Percentiles rank a stretch among this genome's conserved stretches.
Conservation (phyloP, 2,329 filamentous ascomycete genomes). For the Cylindrodendrum hubeiense region DNA sequence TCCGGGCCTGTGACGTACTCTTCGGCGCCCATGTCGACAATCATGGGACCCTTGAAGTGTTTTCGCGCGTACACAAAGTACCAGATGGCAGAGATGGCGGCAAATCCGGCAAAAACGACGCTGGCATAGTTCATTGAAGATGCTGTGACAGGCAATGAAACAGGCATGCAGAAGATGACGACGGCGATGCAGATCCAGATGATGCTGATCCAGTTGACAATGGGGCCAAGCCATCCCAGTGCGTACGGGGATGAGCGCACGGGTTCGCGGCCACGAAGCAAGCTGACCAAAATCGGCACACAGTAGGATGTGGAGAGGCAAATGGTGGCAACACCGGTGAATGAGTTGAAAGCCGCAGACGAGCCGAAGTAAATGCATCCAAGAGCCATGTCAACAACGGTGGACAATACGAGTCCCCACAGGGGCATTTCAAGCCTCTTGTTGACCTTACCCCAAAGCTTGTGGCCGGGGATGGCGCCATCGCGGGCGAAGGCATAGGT, state of each 20-base stretch:
- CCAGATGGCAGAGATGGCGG: constrained; percentile 68
- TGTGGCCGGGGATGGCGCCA: constrained; percentile 77
- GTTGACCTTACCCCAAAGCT: constrained; percentile 75
- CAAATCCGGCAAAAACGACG: constrained; percentile 74
- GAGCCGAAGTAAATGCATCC: constrained; percentile 85
- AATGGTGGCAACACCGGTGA: constrained; percentile 84
- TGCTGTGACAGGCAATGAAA: constrained; percentile 67
- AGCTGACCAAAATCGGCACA: constrained; percentile 77
- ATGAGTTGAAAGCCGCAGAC: constrained; percentile 80
- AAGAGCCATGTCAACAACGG: constrained; percentile 75
- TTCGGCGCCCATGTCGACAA: constrained; percentile 30
- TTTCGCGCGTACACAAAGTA: constrained; percentile 73
- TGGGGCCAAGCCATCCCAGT: constrained; percentile 74
- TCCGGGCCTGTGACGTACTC: constrained; percentile 17
- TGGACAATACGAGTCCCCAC: constrained; percentile 75
- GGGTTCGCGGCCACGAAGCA: constrained; percentile 74
- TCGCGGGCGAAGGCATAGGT: constrained; percentile 82
- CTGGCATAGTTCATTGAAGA: constrained; percentile 74
- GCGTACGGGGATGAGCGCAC: constrained; percentile 74
- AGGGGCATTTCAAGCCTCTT: constrained; percentile 76
- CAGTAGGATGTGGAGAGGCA: constrained; percentile 82
- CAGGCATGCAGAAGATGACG: constrained; percentile 81
- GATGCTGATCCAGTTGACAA: constrained; percentile 75
- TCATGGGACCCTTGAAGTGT: constrained; percentile 69
- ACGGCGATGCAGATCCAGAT: constrained; percentile 78